phyloP scores from a whole-genome alignment of 1,139 yeast species.

The Pichia sp. region DNA sequence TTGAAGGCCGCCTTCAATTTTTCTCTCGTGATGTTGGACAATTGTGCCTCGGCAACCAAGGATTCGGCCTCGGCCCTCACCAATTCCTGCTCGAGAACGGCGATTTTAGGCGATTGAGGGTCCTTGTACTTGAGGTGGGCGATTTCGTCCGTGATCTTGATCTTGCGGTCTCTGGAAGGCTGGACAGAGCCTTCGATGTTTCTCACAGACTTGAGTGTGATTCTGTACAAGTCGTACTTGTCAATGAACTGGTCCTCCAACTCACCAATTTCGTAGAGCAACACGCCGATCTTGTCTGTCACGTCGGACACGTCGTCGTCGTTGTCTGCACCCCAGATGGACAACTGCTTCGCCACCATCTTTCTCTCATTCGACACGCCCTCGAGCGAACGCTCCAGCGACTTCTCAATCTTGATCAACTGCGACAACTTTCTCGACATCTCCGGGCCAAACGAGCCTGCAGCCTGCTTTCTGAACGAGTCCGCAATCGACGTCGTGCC shows the following conservation, averaged over 20 bases:
- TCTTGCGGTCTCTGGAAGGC: slow-evolving; percentile 97
- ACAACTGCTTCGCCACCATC: slow-evolving; percentile 93
- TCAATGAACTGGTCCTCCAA: slow-evolving; percentile 97
- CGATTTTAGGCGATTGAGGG: slow-evolving; percentile 93
- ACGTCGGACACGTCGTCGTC: slow-evolving; percentile 97
- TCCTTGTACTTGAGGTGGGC: slow-evolving; percentile 97
- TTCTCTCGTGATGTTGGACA: slow-evolving; percentile 96
- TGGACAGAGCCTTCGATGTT: slow-evolving; percentile 97
- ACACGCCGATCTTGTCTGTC: slow-evolving; percentile 94
- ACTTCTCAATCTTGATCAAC: slow-evolving; percentile 93
- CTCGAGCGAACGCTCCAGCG: slow-evolving; percentile 90
- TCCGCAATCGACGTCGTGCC: slow-evolving; percentile 73
- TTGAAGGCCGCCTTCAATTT: slow-evolving; percentile 95
- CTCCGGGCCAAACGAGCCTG: slow-evolving; percentile 95
- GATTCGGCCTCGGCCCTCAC: slow-evolving; percentile 99
- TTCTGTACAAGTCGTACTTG: slow-evolving; percentile 95
- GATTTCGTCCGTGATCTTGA: slow-evolving; percentile 94
- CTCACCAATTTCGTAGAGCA: slow-evolving; percentile 94
- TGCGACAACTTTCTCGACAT: slow-evolving; percentile 85
- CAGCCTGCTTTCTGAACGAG: slow-evolving; percentile 77
- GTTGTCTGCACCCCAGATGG: slow-evolving; percentile 96
- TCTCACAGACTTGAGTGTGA: slow-evolving; percentile 90
- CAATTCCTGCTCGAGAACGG: slow-evolving; percentile 93
- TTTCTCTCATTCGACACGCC: slow-evolving; percentile 92
- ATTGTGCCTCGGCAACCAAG: slow-evolving; percentile 97